Conservation (phyloP, 441 rosid species). For the Bocquillonia castaneifolia region DNA sequence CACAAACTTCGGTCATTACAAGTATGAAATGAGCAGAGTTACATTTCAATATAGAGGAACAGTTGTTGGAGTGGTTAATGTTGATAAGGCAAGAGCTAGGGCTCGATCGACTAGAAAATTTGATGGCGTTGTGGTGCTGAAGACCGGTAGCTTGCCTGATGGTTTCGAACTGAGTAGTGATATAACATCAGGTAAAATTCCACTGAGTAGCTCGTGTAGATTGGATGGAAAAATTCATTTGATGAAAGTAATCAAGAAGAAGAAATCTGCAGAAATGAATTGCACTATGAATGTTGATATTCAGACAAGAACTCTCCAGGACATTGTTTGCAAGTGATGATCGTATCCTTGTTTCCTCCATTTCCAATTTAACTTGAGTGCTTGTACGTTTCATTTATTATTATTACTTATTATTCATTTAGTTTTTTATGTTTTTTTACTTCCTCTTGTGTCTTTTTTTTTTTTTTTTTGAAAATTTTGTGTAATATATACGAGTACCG, state of each 20-base stretch:
- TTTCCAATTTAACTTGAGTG: no score
- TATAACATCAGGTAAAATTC: conserved; percentile 7
- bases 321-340: conserved; percentile 17
- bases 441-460: no score
- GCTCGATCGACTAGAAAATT: conserved; percentile 22
- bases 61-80: conserved; percentile 18
- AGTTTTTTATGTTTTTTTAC: no score
- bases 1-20: conserved; percentile 27
- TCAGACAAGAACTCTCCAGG: conserved; percentile 7
- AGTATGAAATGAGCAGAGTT: conserved; percentile 14
- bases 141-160: not conserved
- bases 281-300: conserved; percentile 26
- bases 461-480: no score
- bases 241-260: conserved; percentile 26
- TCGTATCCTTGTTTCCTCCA: no score
- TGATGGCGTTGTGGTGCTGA: conserved; percentile 9
- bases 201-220: conserved; percentile 11
- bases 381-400: no score
- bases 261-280: conserved; percentile 26
- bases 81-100: conserved; percentile 17
- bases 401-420: no score
- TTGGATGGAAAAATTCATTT: conserved; percentile 25
- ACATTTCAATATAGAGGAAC: conserved; percentile 22
- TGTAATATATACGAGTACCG: no score
- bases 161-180: conserved; percentile 8